Conservation (phyloP, 441 rosid species). For the Adansonia gregorii region DNA sequence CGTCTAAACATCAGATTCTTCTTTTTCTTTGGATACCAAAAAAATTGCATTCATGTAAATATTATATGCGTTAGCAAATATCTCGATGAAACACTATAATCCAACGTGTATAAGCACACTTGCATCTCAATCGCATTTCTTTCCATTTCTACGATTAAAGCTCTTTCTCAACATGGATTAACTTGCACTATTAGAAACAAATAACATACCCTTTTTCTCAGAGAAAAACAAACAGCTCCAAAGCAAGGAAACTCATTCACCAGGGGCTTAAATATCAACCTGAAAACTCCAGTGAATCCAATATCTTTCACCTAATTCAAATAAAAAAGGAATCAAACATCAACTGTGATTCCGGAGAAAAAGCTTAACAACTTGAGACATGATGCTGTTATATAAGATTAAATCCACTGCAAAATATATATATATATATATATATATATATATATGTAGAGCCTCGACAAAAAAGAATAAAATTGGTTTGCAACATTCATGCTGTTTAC, state of each 20-base stretch:
- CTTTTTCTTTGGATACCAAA: slow-evolving; percentile 10
- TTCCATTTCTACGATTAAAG: background rate
- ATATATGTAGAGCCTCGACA: background rate
- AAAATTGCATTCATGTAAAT: background rate
- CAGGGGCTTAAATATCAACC: slow-evolving; percentile 93
- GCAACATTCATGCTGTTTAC: slow-evolving; percentile 6
- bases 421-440: too few relatives aligned
- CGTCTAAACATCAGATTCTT: background rate
- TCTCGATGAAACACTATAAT: background rate
- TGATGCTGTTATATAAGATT: background rate
- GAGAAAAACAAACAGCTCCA: slow-evolving; percentile 92
- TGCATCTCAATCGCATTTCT: slow-evolving; percentile 8
- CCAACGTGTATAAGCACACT: background rate
- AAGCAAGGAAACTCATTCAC: slow-evolving; percentile 96
- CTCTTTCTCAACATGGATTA: background rate
- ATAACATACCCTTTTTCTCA: slow-evolving; percentile 75
- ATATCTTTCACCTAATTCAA: slow-evolving; percentile 78
- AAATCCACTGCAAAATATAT: background rate
- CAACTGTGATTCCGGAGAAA: slow-evolving; percentile 9
- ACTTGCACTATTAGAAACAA: slow-evolving; percentile 17
- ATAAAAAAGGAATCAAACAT: slow-evolving; percentile 26
- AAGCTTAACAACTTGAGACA: slow-evolving; percentile 14
- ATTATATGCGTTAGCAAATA: background rate
- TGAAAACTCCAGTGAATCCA: slow-evolving; percentile 97
- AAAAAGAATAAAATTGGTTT: background rate